These are phyloP conservation scores for Aspergillus versicolor DNA, from an alignment of 2,329 filamentous ascomycete genomes.

Conservation along the genomic window DNA sequence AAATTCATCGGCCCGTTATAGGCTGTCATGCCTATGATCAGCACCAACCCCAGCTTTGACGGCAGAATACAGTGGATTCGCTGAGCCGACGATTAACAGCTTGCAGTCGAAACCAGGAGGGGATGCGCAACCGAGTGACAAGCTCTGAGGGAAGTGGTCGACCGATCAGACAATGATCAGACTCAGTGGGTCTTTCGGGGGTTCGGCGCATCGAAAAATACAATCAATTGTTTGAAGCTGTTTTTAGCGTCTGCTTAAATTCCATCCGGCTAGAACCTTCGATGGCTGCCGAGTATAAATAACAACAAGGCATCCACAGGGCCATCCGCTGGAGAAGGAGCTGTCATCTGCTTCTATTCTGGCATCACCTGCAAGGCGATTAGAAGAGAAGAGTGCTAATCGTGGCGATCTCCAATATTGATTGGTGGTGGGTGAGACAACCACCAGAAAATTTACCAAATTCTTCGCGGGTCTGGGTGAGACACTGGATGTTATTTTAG, in stretches of 20 bases:
- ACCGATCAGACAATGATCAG: not conserved
- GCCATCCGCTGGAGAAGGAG: not conserved
- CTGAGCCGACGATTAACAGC: not conserved
- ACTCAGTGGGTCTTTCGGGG: not conserved
- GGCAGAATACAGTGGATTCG: not conserved
- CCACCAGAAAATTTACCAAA: not conserved
- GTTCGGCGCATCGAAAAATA: not conserved
- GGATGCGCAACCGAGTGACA: not conserved
- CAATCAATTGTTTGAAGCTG: not conserved
- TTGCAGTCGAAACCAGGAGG: not conserved
- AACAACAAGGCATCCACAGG: constrained; percentile 12
- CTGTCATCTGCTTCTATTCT: constrained; percentile 3
- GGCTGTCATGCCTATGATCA: not conserved
- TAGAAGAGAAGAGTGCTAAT: not conserved
- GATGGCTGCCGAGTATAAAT: constrained; percentile 12
- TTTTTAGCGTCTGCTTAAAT: not conserved
- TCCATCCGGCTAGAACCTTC: constrained; percentile 3
- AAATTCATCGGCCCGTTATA: not conserved
- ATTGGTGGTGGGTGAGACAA: constrained; percentile 17
- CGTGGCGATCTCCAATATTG: constrained; percentile 5
- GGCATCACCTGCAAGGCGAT: not conserved
- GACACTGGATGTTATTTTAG: constrained; percentile 26
- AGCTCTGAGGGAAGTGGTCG: not conserved
- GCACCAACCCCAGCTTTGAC: not conserved
- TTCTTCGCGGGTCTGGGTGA: constrained; percentile 11